Evolutionary conservation across 768 basidiomycete species (phyloP).

Genomic region (Suillus spraguei): DNA sequence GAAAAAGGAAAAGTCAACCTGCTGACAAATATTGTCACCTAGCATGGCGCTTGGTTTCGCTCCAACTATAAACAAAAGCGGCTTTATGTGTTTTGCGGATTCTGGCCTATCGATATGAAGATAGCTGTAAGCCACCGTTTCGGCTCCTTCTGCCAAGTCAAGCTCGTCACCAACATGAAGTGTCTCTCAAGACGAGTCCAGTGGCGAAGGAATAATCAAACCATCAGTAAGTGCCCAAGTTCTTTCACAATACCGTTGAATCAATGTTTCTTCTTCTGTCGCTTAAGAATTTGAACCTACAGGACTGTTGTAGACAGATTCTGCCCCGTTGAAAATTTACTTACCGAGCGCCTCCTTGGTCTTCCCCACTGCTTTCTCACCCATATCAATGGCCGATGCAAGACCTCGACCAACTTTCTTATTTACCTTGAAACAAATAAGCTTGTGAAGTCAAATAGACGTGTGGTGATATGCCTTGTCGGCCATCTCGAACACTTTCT

Average conservation of each 20-base stretch:
- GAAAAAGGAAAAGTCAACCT: too few species aligned
- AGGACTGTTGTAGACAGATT: background rate
- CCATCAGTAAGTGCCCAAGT: background rate
- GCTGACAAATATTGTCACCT: too few species aligned
- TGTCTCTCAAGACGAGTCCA: too few species aligned
- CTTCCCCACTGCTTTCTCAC: conserved; percentile 40
- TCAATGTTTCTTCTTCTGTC: background rate
- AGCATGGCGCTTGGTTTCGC: too few species aligned
- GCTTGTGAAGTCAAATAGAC: background rate
- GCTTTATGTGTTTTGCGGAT: too few species aligned
- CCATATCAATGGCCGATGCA: conserved; percentile 45
- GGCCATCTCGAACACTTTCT: conserved; percentile 41
- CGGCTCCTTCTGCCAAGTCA: too few species aligned
- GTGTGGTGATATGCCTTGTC: conserved; percentile 30
- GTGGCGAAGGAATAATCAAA: background rate
- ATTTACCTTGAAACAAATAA: conserved; percentile 35
- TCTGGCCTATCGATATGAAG: too few species aligned
- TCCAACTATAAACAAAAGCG: too few species aligned
- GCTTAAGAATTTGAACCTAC: conserved; percentile 12
- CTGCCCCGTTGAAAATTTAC: conserved; percentile 8
- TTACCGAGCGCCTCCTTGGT: conserved; percentile 41
- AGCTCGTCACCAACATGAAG: too few species aligned
- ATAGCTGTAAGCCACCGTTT: too few species aligned
- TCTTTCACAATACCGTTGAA: background rate
- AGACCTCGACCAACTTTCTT: conserved; percentile 40